These are phyloP conservation scores for Pisolithus orientalis DNA, from an alignment of 768 basidiomycete genomes.

Conservation along the genomic window DNA sequence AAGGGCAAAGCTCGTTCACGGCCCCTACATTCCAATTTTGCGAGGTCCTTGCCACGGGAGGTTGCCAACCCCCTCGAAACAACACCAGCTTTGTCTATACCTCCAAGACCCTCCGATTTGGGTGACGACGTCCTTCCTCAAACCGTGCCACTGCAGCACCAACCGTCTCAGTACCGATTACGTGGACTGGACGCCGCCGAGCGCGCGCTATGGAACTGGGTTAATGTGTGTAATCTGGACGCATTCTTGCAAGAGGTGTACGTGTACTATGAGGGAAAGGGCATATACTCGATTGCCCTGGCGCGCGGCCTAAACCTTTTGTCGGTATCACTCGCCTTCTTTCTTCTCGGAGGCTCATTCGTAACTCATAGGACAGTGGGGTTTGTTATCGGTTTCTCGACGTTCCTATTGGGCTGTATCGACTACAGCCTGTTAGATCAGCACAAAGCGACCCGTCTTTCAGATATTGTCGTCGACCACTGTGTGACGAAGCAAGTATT, in stretches of 20 bases:
- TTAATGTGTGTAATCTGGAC: conserved; percentile 96
- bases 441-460: conserved; percentile 60
- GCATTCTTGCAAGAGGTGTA: conserved; percentile 94
- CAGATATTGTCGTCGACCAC: conserved; percentile 73
- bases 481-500: conserved; percentile 76
- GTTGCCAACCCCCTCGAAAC: conserved; percentile 33
- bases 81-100: conserved; percentile 39
- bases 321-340: conserved; percentile 48
- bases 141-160: conserved; percentile 13
- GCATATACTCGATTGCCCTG: conserved; percentile 91
- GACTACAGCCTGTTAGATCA: conserved; percentile 80
- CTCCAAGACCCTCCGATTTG: conserved; percentile 62
- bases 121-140: conserved; percentile 32
- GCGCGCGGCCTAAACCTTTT: conserved; percentile 88
- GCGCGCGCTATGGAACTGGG: conserved; percentile 96
- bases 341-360: conserved; percentile 16
- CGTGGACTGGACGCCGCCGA: conserved; percentile 80
- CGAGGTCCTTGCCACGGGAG: conserved; percentile 32
- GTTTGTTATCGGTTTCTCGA: conserved; percentile 97
- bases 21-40: conserved; percentile 46
- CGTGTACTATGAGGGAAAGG: conserved; percentile 93
- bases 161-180: conserved; percentile 38
- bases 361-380: conserved; percentile 74
- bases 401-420: conserved; percentile 91
- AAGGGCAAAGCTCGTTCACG: conserved; percentile 41